Percentiles rank a stretch among this genome's conserved stretches.
These are phyloP conservation scores for Articulospora tetracladia DNA, from an alignment of 495 filamentous ascomycete species.

Conservation along the genomic window DNA sequence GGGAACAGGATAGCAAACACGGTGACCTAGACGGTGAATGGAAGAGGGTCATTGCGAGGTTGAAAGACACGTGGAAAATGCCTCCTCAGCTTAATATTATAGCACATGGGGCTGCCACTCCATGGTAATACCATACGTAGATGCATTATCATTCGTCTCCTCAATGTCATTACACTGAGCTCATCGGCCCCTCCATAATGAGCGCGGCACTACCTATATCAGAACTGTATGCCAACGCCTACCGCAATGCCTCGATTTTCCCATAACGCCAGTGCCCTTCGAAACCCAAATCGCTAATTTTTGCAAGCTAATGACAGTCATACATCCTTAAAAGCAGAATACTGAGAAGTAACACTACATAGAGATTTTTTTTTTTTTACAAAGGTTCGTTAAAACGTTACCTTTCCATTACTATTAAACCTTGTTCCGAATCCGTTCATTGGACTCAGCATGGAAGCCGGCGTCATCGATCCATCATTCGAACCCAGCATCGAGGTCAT, in stretches of 20 bases:
- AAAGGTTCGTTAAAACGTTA: slow-evolving; percentile 15
- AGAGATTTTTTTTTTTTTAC: background rate
- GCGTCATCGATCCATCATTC: slow-evolving; percentile 23
- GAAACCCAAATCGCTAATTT: background rate
- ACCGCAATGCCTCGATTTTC: slow-evolving; percentile 2
- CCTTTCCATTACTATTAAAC: slow-evolving; percentile 25
- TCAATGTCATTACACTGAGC: background rate
- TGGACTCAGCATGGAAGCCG: slow-evolving; percentile 20
- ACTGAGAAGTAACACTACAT: background rate
- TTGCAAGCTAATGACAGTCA: slow-evolving; percentile 10
- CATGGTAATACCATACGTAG: background rate
- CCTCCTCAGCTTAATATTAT: no score
- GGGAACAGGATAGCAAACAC: no score
- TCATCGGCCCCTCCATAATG: background rate
- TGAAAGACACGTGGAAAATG: no score
- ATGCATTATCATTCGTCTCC: background rate
- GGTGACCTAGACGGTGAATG: no score
- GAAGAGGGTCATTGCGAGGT: no score
- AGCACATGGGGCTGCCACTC: no score
- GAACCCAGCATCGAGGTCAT: slow-evolving; percentile 24
- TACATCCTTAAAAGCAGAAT: slow-evolving; percentile 8
- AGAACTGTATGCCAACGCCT: slow-evolving; percentile 12
- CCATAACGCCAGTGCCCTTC: slow-evolving; percentile 2
- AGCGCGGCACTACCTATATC: background rate
- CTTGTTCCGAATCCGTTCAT: slow-evolving; percentile 16